Evolutionary conservation across 2,329 filamentous ascomycete genomes (phyloP).

Genomic region (Fusarium pseudoanthophilum): DNA sequence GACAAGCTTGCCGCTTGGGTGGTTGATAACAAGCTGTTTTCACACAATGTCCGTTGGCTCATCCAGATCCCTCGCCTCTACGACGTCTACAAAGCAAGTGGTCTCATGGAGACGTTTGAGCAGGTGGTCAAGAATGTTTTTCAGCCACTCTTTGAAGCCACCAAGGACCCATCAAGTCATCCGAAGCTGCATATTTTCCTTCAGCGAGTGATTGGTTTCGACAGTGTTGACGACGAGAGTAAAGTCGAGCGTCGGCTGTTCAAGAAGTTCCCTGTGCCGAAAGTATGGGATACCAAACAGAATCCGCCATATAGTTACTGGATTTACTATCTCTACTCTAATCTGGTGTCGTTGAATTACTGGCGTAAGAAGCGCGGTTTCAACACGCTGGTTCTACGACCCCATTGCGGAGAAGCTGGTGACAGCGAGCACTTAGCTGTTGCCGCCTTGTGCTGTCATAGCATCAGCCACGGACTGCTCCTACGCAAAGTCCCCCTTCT

Average conservation of each 20-base stretch:
- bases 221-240: constrained; percentile 98
- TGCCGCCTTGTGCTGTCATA: constrained; percentile 91
- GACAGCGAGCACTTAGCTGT: constrained; percentile 96
- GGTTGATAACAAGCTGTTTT: constrained; percentile 97
- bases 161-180: constrained; percentile 84
- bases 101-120: constrained; percentile 88
- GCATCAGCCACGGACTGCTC: constrained; percentile 93
- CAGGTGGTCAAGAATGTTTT: constrained; percentile 93
- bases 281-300: constrained; percentile 88
- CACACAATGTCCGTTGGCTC: constrained; percentile 96
- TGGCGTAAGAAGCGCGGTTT: constrained; percentile 93
- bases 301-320: constrained; percentile 99
- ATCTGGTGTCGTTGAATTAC: constrained; percentile 90
- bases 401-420: constrained; percentile 96
- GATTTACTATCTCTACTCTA: constrained; percentile 97
- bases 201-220: constrained; percentile 94
- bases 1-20: constrained; percentile 98
- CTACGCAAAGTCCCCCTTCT: constrained; percentile 93
- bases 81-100: constrained; percentile 92
- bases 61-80: constrained; percentile 95
- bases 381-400: constrained; percentile 92
- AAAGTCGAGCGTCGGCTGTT: constrained; percentile 95
- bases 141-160: constrained; percentile 93
- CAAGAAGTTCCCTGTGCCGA: constrained; percentile 92
- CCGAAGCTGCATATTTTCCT: constrained; percentile 95